A percentile compares a stretch with the other conserved stretches of the same genome.
These are phyloP conservation scores for Handroanthus guayacan DNA, from an alignment of 257 asterid genomes.

Conservation along the genomic window DNA sequence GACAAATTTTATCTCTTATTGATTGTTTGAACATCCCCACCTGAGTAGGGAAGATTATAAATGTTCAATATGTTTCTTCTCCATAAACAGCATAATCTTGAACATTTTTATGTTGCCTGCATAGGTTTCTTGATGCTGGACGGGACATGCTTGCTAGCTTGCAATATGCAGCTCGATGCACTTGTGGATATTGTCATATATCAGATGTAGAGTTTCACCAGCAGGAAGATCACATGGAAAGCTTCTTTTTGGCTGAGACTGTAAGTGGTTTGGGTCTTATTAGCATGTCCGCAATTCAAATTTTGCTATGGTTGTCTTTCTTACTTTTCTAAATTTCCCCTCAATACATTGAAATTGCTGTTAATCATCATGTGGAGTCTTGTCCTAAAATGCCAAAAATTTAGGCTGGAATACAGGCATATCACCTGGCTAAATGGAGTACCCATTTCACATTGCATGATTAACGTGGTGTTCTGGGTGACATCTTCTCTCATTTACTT, in stretches of 20 bases:
- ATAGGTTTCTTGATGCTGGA: constrained; percentile 93
- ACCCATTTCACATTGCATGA: not conserved
- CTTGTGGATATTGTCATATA: constrained; percentile 97
- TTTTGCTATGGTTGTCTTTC: not conserved
- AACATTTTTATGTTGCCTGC: constrained; percentile 18
- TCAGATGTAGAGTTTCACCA: constrained; percentile 92
- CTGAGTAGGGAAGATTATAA: not conserved
- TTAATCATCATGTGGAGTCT: constrained; percentile 1
- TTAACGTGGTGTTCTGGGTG: not conserved
- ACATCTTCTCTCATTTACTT: not conserved
- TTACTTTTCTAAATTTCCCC: not conserved
- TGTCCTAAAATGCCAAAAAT: not conserved
- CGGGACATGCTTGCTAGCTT: constrained; percentile 96
- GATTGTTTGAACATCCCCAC: not conserved
- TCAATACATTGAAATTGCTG: not conserved
- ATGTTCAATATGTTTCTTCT: not conserved
- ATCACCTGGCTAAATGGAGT: not conserved
- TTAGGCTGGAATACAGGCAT: not conserved
- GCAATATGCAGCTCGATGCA: constrained; percentile 92
- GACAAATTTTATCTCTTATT: not conserved
- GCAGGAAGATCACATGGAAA: constrained; percentile 99
- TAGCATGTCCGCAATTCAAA: constrained; percentile 1
- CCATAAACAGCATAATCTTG: not conserved
- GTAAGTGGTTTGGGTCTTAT: constrained; percentile 50
- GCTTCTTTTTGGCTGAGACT: constrained; percentile 98